Percentiles rank a stretch among this genome's conserved stretches.
phyloP scores from a whole-genome alignment of 2,329 filamentous ascomycete genomes.

The Penicillium rolfsii region DNA sequence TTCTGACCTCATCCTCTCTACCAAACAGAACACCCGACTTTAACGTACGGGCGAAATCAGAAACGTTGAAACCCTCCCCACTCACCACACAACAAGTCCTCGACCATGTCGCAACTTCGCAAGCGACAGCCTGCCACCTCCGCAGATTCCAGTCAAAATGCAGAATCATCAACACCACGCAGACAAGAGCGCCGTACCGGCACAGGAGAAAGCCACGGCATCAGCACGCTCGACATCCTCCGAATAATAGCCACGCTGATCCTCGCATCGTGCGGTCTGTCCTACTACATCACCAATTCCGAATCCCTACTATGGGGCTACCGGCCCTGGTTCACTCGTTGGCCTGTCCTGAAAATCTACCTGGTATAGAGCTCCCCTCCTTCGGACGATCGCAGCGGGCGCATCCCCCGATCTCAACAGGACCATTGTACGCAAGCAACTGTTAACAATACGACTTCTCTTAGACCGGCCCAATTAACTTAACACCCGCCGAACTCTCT shows the following conservation, averaged over 20 bases:
- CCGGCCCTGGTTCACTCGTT: slow-evolving; percentile 64
- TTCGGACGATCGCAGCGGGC: not conserved
- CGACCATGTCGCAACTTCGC: slow-evolving; percentile 37
- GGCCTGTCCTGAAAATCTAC: slow-evolving; percentile 62
- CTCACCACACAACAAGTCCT: not conserved
- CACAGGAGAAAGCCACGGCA: slow-evolving; percentile 33
- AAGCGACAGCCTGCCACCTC: slow-evolving; percentile 32
- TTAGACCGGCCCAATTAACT: slow-evolving; percentile 61
- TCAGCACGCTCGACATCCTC: slow-evolving; percentile 64
- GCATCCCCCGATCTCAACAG: not conserved
- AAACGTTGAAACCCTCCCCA: slow-evolving; percentile 3
- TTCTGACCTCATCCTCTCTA: slow-evolving; percentile 5
- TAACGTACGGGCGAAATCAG: not conserved
- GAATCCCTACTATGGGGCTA: slow-evolving; percentile 72
- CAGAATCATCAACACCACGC: slow-evolving; percentile 14
- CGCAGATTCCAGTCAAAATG: slow-evolving; percentile 12
- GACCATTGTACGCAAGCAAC: not conserved
- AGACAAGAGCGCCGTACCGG: slow-evolving; percentile 22
- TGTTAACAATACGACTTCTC: slow-evolving; percentile 4
- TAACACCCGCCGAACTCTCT: slow-evolving; percentile 75
- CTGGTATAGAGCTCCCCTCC: slow-evolving; percentile 52
- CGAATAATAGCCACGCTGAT: slow-evolving; percentile 70
- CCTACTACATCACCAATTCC: slow-evolving; percentile 74
- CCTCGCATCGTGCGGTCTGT: slow-evolving; percentile 68
- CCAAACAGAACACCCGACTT: not conserved